A percentile compares a stretch with the other conserved stretches of the same genome.
Conservation (phyloP, 2,329 filamentous ascomycete genomes). For the Sclerotinia trifoliorum region DNA sequence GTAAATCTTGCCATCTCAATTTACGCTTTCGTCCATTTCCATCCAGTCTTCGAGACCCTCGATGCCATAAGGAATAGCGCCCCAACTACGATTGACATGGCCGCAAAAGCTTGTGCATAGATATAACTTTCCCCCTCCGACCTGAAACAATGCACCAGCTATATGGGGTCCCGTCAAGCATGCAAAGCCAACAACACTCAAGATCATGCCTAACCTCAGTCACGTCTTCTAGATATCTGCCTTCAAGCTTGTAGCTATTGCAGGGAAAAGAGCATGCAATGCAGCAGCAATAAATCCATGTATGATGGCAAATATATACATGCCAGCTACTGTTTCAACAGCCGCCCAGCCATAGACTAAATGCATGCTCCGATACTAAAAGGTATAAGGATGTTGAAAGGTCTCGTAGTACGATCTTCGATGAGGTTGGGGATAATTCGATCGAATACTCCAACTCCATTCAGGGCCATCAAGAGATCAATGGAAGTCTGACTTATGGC, state of each 20-base stretch:
- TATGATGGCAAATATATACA: not conserved
- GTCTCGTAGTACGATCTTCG: not conserved
- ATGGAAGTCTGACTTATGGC: not conserved
- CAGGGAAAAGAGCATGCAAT: not conserved
- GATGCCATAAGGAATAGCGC: not conserved
- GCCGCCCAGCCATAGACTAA: not conserved
- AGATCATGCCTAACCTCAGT: not conserved
- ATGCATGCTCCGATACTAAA: not conserved
- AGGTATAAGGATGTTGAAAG: not conserved
- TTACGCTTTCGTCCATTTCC: not conserved
- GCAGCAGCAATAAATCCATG: slow-evolving; percentile 5
- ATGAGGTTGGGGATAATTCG: not conserved
- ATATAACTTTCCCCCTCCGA: not conserved
- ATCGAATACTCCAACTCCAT: not conserved
- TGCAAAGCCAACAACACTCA: not conserved
- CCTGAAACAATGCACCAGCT: not conserved
- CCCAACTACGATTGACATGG: not conserved
- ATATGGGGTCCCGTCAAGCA: not conserved
- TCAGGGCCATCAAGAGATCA: not conserved
- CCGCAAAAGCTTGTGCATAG: not conserved
- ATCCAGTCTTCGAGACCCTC: not conserved
- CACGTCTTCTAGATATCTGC: not conserved
- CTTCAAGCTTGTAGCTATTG: not conserved
- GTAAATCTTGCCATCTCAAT: not conserved
- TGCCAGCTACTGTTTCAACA: not conserved